Evolutionary conservation across 192 early-diverging fungal species (phyloP), one percentile per base, ranked within the genome.

Genomic region (Dissophora globulifera): DNA sequence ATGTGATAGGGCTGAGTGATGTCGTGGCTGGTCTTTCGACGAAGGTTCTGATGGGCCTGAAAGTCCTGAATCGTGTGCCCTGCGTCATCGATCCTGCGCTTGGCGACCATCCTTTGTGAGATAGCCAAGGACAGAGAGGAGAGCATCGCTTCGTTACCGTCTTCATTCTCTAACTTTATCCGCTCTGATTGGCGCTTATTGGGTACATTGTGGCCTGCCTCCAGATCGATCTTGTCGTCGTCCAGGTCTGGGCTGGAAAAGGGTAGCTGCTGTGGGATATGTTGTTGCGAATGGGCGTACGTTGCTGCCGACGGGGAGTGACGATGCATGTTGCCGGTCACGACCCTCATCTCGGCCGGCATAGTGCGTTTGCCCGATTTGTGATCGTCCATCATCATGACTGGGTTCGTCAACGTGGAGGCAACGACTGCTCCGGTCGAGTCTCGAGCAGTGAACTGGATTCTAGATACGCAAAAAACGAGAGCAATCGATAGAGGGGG

Each of bases 381-480:
- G 85, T 95, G 93, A 79, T 95, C 93, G 63, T 95, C 93, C 31
- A 93, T 95, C 67, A 95, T 93, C 84, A 94, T 86, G 32, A 95
- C 92, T 2, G 93, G 93, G 40, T 92, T 87, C 50, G 92, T 90
- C 29, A 94, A 71, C 19, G 86, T 88, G 26, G 87, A 87, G 16
- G 93, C 89, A 9, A 93, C 71, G n/a, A 88, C 76, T 13, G 61
- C 67, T 29, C 84, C 84, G 58, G 72, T 72, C 25, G 80, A 51
- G 78, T 95, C 93, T 11, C 81, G 70, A 49, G 91, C 80, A 25
- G 86, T 86, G 67, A 94, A 86, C 69, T 91, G 92, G 30, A 95
- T 80, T 60, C 88, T 92, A 62, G 10, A 51, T 11, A 42, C 29
- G 47, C 12, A n/a, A 31, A 49, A n/a, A 26, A 20, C 29, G n/a